A percentile compares a stretch with the other conserved stretches of the same genome.
Conservation (phyloP, 192 early-diverging fungal species). For the Haplosporangium gracile region DNA sequence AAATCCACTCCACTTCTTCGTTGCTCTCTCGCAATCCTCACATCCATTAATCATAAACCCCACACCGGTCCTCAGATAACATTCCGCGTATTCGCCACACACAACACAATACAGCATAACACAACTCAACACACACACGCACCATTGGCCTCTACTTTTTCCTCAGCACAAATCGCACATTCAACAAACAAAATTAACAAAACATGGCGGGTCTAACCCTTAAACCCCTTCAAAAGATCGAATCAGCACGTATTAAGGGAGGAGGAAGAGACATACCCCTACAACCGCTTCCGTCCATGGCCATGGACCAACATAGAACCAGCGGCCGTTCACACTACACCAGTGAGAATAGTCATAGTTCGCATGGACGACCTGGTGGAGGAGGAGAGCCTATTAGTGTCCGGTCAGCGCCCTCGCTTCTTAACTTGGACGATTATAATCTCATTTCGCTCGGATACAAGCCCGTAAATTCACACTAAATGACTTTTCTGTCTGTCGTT, state of each 20-base stretch:
- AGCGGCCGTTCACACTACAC: background rate
- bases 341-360: background rate
- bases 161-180: too few relatives aligned
- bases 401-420: slow-evolving; percentile 10
- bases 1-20: too few relatives aligned
- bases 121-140: too few relatives aligned
- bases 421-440: slow-evolving; percentile 49
- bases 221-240: background rate
- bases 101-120: too few relatives aligned
- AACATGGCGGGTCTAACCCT: background rate
- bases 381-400: background rate
- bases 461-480: slow-evolving; percentile 12
- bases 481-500: too few relatives aligned
- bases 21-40: too few relatives aligned
- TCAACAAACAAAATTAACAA: background rate
- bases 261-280: slow-evolving; percentile 5
- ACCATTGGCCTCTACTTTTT: too few relatives aligned
- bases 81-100: too few relatives aligned
- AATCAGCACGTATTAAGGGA: background rate
- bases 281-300: slow-evolving; percentile 7
- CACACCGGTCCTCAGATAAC: too few relatives aligned
- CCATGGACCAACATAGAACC: background rate
- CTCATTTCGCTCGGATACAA: slow-evolving; percentile 50
- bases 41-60: too few relatives aligned
- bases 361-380: background rate